Evolutionary conservation across 495 filamentous ascomycete species (phyloP), one percentile per base, ranked within the genome.

Genomic region (Friedmanniomyces endolithicus): DNA sequence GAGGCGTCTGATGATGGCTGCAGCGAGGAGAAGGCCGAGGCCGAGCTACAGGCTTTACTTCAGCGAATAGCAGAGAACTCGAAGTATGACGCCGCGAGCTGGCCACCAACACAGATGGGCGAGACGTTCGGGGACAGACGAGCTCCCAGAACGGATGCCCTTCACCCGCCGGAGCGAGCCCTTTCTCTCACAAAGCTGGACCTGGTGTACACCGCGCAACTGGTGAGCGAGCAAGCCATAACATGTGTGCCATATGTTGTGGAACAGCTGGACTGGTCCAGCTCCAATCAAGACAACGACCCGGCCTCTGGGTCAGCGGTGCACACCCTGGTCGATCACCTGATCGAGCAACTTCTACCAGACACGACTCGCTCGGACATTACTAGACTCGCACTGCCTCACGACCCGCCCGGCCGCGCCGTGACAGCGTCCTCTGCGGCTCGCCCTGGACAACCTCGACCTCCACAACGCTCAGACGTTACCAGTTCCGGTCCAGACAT

Each of bases 151-250:
- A 7, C 25, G 1, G 54, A 57, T 2, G 11, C 2, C 8, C 16
- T 49, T 6, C 19, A 11, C 23, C 20, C 37, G 11, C 37, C 49
- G n/a, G 27, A 49, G 16, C 24, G 51, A 1, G 20, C 56, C 0
- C 29, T 43, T 11, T 11, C 25, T 24, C 53, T 57, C 17, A 50
- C 12, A 19, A 61, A 61, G 29, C 2, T 53, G 55, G 64, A 71
- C 33, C 66, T 75, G 23, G 65, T 74, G 23, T 66, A 71, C 47
- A 62, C 75, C 48, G 74, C 74, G 2, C 75, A 78, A 49, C 50
- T 77, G 23, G 50, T 77, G 16, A 70, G 71, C 22, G 74, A 77
- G 44, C 75, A 78, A 63, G 61, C 61, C 6, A 27, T 52, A 1
- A 48, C 54, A 17, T 50, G 40, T 34, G 48, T 33, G 19, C 16